Percentiles rank a stretch among this genome's conserved stretches.
These are phyloP conservation scores for Leucocoprinus birnbaumii DNA, from an alignment of 768 basidiomycete species.

Conservation along the genomic window DNA sequence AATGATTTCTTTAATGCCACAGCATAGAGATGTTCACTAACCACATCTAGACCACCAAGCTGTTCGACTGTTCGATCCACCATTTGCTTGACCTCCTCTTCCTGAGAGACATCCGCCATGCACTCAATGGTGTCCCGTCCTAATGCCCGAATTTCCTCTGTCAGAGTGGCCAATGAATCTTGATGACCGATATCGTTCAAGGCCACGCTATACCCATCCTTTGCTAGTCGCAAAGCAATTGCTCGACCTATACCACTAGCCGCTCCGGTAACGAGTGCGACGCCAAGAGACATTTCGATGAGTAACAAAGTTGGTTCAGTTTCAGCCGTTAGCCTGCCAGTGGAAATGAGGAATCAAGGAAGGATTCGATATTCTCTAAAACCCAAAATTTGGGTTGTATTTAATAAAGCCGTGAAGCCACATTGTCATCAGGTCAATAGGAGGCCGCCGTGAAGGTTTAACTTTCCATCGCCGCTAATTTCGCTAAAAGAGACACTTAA, in stretches of 20 bases:
- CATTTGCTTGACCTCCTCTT: slow-evolving; percentile 17
- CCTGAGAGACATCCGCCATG: slow-evolving; percentile 16
- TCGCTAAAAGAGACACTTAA: too few species aligned
- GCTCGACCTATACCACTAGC: slow-evolving; percentile 44
- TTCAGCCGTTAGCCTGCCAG: too few species aligned
- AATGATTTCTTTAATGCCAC: neutral
- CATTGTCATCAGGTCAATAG: too few species aligned
- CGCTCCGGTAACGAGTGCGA: slow-evolving; percentile 43
- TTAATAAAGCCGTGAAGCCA: too few species aligned
- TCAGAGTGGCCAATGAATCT: slow-evolving; percentile 11
- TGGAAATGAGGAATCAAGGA: too few species aligned
- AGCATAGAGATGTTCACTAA: neutral
- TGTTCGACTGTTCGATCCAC: slow-evolving; percentile 13
- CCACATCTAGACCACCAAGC: slow-evolving; percentile 19
- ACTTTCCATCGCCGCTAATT: too few species aligned
- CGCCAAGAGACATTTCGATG: slow-evolving; percentile 11
- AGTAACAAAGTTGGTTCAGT: too few species aligned
- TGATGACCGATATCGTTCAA: slow-evolving; percentile 32
- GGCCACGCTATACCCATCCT: slow-evolving; percentile 39
- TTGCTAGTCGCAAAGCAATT: slow-evolving; percentile 40
- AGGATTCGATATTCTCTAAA: too few species aligned
- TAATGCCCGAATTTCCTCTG: slow-evolving; percentile 12
- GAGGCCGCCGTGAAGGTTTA: too few species aligned
- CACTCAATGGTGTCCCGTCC: slow-evolving; percentile 11
- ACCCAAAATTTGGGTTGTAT: too few species aligned